These are phyloP conservation scores for Russula vinacea DNA, from an alignment of 768 basidiomycete species.

Conservation along the genomic window DNA sequence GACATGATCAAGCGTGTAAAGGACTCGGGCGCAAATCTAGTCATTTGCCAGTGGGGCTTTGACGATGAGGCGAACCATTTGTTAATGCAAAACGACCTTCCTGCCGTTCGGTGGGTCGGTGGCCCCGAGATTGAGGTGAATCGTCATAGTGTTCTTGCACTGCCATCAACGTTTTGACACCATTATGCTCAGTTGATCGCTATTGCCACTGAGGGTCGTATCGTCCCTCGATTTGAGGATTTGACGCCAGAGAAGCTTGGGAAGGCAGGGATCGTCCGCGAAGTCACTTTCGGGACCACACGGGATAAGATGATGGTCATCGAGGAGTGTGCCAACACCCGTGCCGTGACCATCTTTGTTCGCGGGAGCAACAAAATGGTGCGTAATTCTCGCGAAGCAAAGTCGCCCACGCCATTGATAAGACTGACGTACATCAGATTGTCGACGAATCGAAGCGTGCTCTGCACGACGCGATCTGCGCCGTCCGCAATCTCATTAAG, in stretches of 20 bases:
- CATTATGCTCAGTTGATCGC: constrained; percentile 74
- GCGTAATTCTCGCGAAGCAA: constrained; percentile 15
- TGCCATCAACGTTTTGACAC: constrained; percentile 4
- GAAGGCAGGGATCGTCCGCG: constrained; percentile 88
- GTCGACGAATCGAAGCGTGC: constrained; percentile 99
- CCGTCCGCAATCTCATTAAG: constrained; percentile 89
- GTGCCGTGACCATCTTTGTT: constrained; percentile 96
- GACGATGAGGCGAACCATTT: constrained; percentile 99
- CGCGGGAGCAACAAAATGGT: constrained; percentile 99
- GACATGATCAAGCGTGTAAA: constrained; percentile 98
- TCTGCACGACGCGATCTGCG: constrained; percentile 95
- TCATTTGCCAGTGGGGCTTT: constrained; percentile 99
- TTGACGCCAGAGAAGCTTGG: constrained; percentile 89
- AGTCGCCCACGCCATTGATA: not conserved
- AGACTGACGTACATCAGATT: constrained; percentile 53
- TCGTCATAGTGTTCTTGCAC: not conserved
- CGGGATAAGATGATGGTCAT: constrained; percentile 99
- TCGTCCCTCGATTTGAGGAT: constrained; percentile 98
- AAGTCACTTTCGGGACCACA: constrained; percentile 95
- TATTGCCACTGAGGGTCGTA: constrained; percentile 96
- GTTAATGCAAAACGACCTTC: constrained; percentile 95
- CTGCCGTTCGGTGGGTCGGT: constrained; percentile 98
- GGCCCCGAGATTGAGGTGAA: constrained; percentile 96
- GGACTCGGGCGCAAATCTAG: constrained; percentile 94
- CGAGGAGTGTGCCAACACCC: constrained; percentile 95